A percentile compares a stretch with the other conserved stretches of the same genome.
Evolutionary conservation across 768 basidiomycete species (phyloP).

Genomic region (Podaxis sp.): DNA sequence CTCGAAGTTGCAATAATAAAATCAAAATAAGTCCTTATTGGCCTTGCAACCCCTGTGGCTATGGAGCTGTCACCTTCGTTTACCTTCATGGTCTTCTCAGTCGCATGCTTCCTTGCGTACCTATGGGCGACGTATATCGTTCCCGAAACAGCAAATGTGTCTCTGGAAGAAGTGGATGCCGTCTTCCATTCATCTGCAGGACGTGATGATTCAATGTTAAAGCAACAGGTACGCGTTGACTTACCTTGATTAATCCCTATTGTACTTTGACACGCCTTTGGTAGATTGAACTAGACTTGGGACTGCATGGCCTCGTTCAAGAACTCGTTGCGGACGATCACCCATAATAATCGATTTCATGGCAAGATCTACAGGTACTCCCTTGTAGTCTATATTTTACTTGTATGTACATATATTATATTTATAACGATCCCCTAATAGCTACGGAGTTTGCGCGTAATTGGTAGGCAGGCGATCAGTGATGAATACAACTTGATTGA

Average conservation of each 20-base stretch:
- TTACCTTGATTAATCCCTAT: background rate
- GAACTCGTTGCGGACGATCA: conserved; percentile 29
- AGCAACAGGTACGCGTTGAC: conserved; percentile 46
- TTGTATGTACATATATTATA: background rate
- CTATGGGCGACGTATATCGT: conserved; percentile 70
- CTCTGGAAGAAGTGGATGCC: conserved; percentile 74
- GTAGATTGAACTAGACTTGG: conserved; percentile 60
- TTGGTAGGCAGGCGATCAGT: background rate
- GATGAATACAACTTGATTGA: background rate
- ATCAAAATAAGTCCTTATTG: conserved; percentile 60
- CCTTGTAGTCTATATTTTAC: background rate
- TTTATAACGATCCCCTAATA: background rate
- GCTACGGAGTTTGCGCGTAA: background rate
- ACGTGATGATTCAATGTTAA: conserved; percentile 49
- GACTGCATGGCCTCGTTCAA: conserved; percentile 45
- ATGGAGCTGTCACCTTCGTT: conserved; percentile 61
- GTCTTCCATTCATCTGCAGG: conserved; percentile 64
- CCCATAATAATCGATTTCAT: background rate
- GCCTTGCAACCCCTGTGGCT: conserved; percentile 67
- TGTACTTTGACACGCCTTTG: background rate
- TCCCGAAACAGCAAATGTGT: conserved; percentile 77
- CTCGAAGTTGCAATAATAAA: background rate
- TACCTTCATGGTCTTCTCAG: conserved; percentile 69
- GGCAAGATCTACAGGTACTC: background rate
- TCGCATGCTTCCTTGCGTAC: conserved; percentile 65